A percentile compares a stretch with the other conserved stretches of the same genome.
phyloP scores from a whole-genome alignment of 2,329 filamentous ascomycete species.

The Malbranchea zuffiana region DNA sequence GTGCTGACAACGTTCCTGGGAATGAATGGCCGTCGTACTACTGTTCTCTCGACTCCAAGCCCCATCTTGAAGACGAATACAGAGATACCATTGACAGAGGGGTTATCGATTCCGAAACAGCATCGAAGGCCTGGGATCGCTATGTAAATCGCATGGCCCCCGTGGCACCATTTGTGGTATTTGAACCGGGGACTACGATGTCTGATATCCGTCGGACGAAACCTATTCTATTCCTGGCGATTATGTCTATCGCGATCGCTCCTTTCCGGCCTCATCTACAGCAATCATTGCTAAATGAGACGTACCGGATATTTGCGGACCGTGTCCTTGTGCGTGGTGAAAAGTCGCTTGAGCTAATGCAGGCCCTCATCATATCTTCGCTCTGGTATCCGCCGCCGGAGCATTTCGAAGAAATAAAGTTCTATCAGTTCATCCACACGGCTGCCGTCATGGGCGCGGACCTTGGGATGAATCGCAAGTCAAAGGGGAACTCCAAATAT shows the following conservation, averaged over 20 bases:
- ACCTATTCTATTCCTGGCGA: constrained; percentile 49
- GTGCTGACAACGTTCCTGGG: constrained; percentile 8
- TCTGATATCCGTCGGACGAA: constrained; percentile 46
- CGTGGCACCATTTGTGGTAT: constrained; percentile 48
- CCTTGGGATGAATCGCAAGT: constrained; percentile 58
- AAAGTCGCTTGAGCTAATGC: constrained; percentile 73
- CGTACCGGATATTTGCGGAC: constrained; percentile 63
- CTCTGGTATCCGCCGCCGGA: constrained; percentile 81
- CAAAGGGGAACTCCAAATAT: constrained; percentile 26
- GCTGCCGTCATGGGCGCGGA: constrained; percentile 75
- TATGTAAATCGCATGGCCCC: constrained; percentile 46
- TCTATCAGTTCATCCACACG: constrained; percentile 76
- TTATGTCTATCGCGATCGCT: constrained; percentile 45
- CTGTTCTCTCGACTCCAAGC: constrained; percentile 11
- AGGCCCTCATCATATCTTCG: constrained; percentile 63
- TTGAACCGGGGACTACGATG: constrained; percentile 44
- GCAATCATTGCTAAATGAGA: constrained; percentile 52
- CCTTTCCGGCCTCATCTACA: constrained; percentile 47
- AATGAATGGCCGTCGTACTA: constrained; percentile 16
- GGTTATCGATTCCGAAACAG: constrained; percentile 42
- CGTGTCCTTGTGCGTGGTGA: constrained; percentile 63
- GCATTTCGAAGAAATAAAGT: constrained; percentile 75
- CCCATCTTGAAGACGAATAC: constrained; percentile 21
- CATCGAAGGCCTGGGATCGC: constrained; percentile 46
- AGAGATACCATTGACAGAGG: constrained; percentile 41